These are phyloP conservation scores for Eucommia ulmoides DNA, from an alignment of 257 asterid species.

Conservation along the genomic window DNA sequence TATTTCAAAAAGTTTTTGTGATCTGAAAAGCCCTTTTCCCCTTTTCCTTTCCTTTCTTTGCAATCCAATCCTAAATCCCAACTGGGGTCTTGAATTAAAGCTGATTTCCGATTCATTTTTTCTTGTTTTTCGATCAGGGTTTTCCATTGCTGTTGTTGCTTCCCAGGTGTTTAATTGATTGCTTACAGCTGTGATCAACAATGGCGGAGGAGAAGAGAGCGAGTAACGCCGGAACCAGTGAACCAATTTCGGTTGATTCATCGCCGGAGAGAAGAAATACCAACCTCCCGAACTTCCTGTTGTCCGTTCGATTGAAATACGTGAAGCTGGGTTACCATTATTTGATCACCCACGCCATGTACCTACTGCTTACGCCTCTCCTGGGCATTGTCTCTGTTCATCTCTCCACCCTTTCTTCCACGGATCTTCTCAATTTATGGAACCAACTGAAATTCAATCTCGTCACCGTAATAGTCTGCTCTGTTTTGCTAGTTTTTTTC, in stretches of 20 bases:
- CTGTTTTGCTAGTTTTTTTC: background rate
- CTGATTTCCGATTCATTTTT: background rate
- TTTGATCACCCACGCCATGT: constrained; percentile 39
- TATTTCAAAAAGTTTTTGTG: background rate
- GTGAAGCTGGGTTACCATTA: constrained; percentile 61
- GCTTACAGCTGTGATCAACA: background rate
- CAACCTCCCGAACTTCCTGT: constrained; percentile 44
- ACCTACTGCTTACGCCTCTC: constrained; percentile 29
- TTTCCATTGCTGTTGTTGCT: background rate
- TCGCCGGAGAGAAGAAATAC: background rate
- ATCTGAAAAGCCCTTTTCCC: background rate
- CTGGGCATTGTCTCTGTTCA: constrained; percentile 23
- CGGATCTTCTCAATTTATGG: constrained; percentile 27
- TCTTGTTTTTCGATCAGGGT: background rate
- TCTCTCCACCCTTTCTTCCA: constrained; percentile 21
- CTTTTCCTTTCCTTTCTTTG: too few species aligned
- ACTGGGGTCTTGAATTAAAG: background rate
- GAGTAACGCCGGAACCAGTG: background rate
- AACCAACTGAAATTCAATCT: constrained; percentile 36
- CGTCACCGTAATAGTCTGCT: too few species aligned
- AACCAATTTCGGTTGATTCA: constrained; percentile 25
- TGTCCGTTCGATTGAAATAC: constrained; percentile 40
- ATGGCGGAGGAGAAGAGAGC: constrained; percentile 22
- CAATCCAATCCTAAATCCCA: too few species aligned
- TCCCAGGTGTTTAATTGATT: too few species aligned